Conservation (phyloP, 2,329 filamentous ascomycete genomes). For the Volutella citrinella region DNA sequence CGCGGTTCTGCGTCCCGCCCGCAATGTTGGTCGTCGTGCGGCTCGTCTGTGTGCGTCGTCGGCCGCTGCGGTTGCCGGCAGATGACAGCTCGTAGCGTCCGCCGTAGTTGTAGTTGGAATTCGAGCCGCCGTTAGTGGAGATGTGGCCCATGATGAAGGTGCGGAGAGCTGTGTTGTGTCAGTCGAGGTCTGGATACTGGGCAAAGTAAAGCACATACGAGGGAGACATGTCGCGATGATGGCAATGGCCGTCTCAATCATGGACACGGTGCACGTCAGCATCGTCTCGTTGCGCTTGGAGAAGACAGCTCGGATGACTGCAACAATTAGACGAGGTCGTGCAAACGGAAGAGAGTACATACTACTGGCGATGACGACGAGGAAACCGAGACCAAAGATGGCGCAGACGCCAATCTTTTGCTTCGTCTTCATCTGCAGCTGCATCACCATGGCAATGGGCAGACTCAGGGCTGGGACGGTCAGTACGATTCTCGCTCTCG, state of each 20-base stretch:
- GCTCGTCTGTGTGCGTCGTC: constrained; percentile 18
- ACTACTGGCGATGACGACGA: constrained; percentile 31
- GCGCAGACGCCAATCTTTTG: constrained; percentile 31
- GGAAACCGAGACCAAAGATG: constrained; percentile 30
- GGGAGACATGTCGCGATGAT: constrained; percentile 39
- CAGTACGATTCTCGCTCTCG: not conserved
- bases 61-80: constrained; percentile 10
- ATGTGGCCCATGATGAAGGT: constrained; percentile 19
- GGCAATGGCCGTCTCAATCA: constrained; percentile 36
- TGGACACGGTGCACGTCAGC: constrained; percentile 36
- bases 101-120: constrained; percentile 21
- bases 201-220: constrained; percentile 10
- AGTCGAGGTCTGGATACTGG: not conserved
- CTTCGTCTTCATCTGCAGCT: constrained; percentile 31
- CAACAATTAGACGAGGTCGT: not conserved
- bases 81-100: constrained; percentile 21
- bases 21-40: constrained; percentile 20
- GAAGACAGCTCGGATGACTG: constrained; percentile 33
- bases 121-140: constrained; percentile 14
- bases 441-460: constrained; percentile 33
- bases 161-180: constrained; percentile 12
- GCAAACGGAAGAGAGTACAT: not conserved
- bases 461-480: constrained; percentile 26
- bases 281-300: constrained; percentile 33
- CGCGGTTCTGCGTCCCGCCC: constrained; percentile 15